Base-by-base conservation (phyloP, 768 basidiomycete genomes). In the Russula lepida region DNA sequence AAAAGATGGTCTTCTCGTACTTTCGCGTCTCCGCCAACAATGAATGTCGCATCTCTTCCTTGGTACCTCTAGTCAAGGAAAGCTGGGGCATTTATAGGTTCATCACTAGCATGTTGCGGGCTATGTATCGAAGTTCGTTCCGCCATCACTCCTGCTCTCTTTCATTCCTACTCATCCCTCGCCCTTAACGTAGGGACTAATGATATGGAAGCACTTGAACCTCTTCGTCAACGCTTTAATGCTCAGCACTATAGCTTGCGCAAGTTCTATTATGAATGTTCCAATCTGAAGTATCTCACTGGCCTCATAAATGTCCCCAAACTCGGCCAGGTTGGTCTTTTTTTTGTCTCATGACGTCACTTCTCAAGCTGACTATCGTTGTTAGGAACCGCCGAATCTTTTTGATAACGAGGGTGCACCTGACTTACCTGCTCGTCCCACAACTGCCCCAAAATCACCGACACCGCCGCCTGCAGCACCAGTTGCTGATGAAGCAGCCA, bases 61-160 rank as follows among this genome's bases (percentile, higher is more conserved):
- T 99, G 51, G 97, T 99, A 2, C 95, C 97, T 25, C 80, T 98
- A 13, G 97, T 99, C 57, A 99, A 99, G 74, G 97, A 99, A 75
- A 95, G 92, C 68, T 99, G 95, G 85, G 95, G 95, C 39, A 99
- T 99, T 60, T 99, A 99, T 74, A 83, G 92, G 49, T 99, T 98
- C 75, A 95, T 98, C 71, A 98, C 95, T 11, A 95, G 92, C 75
- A 99, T 99, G 97, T 77, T 98, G 71, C 81, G 97, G 27, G 97
- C 97, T 1, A 91, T 99, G 89, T 91, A 95, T 71, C 79, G 97
- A 76, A 78, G 95, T 95, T 69, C 71, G 84, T 76, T 27, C 49
- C 4, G 1, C 47, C 2, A 0, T 43, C 43, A 5, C 35, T 1
- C 59, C 44, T 35, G 4, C 58, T 49, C 48, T 25, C 12, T 5